A percentile compares a stretch with the other conserved stretches of the same genome.
Conservation (phyloP, 306 rosid species). For the Morella rubra region DNA sequence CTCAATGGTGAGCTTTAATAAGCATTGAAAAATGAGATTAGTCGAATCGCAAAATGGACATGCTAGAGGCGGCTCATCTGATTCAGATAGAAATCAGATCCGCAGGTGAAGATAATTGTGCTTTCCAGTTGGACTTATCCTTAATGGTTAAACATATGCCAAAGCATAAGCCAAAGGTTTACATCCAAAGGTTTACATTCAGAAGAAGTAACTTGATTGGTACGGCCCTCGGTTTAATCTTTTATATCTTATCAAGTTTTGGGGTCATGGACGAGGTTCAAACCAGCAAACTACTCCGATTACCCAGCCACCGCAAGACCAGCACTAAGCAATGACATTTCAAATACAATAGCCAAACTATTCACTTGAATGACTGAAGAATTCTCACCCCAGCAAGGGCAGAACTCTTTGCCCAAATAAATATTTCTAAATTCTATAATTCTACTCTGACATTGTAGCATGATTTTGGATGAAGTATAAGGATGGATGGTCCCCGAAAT, state of each 20-base stretch:
- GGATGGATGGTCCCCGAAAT: background rate
- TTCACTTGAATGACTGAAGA: background rate
- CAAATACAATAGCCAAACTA: background rate
- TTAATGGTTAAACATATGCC: too few relatives aligned
- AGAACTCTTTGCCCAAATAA: background rate
- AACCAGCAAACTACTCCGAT: too few relatives aligned
- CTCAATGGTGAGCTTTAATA: too few relatives aligned
- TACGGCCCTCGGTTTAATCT: background rate
- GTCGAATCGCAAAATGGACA: too few relatives aligned
- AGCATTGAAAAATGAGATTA: background rate
- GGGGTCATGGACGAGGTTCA: background rate
- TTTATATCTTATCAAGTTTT: background rate
- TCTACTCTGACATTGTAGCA: background rate
- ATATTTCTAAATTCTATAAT: too few relatives aligned
- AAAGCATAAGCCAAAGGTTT: too few relatives aligned
- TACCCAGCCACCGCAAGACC: background rate
- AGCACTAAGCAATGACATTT: background rate
- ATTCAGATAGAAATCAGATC: too few relatives aligned
- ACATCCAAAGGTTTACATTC: too few relatives aligned
- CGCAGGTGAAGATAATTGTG: too few relatives aligned
- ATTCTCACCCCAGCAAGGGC: background rate
- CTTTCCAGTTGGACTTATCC: too few relatives aligned
- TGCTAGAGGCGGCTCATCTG: too few relatives aligned
- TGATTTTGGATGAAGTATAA: background rate
- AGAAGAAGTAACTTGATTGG: background rate